Conservation (phyloP, 73 alveolate genomes). For the Paramecium tetraurelia region DNA sequence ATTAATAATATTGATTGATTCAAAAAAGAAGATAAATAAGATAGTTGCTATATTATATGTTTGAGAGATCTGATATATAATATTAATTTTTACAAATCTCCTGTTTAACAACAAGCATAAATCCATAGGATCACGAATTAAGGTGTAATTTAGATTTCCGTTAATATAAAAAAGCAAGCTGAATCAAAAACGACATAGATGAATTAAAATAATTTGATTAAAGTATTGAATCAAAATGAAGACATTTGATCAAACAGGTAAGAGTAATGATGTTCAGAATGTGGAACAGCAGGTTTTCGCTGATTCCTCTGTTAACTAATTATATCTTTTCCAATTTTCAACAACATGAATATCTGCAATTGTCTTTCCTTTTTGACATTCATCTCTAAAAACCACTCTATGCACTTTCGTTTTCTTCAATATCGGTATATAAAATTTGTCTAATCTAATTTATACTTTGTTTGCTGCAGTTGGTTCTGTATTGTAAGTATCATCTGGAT, state of each 20-base stretch:
- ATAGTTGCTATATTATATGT: not conserved
- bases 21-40: not conserved
- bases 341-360: conserved; percentile 5
- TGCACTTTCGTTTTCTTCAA: not conserved
- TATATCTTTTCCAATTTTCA: conserved; percentile 24
- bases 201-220: not conserved
- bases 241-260: not conserved
- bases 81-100: not conserved
- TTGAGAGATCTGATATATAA: not conserved
- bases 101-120: not conserved
- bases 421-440: not conserved
- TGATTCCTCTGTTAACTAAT: not conserved
- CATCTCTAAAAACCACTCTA: conserved; percentile 44
- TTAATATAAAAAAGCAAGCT: not conserved
- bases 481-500: not conserved
- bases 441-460: not conserved
- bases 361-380: not conserved
- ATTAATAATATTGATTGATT: not conserved
- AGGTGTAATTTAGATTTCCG: not conserved
- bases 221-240: not conserved
- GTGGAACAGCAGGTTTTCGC: not conserved
- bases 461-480: conserved; percentile 30
- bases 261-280: not conserved
- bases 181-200: not conserved
- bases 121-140: not conserved